Conservation (phyloP, 495 filamentous ascomycete species). For the Evansstolkia leycettana region DNA sequence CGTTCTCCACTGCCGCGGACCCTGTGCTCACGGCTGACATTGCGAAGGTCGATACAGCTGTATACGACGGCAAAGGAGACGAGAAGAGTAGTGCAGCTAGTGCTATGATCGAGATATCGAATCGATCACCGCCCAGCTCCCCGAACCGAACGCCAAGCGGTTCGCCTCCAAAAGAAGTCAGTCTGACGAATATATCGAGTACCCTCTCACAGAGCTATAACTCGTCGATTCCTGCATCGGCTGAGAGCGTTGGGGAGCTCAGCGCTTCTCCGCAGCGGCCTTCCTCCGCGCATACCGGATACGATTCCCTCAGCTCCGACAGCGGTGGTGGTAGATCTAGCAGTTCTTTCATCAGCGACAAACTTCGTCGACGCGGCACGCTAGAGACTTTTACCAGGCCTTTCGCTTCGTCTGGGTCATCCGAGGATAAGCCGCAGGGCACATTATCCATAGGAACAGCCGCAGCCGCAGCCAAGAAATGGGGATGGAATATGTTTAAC, state of each 20-base stretch:
- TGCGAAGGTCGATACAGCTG: constrained; percentile 45
- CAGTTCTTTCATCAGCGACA: constrained; percentile 18
- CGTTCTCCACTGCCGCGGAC: constrained; percentile 50
- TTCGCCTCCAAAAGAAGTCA: constrained; percentile 37
- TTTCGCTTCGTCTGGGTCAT: constrained; percentile 12
- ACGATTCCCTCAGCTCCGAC: constrained; percentile 16
- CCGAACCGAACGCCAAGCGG: constrained; percentile 38
- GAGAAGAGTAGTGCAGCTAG: constrained; percentile 46
- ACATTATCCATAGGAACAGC: constrained; percentile 55
- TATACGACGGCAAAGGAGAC: constrained; percentile 19
- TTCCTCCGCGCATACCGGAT: constrained; percentile 15
- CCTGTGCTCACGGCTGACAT: constrained; percentile 52
- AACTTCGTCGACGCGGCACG: constrained; percentile 23
- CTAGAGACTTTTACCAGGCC: constrained; percentile 31
- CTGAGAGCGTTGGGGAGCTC: constrained; percentile 13
- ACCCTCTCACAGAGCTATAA: constrained; percentile 15
- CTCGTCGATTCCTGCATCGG: constrained; percentile 22
- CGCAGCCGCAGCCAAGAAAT: constrained; percentile 71
- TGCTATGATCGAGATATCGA: constrained; percentile 55
- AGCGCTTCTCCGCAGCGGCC: constrained; percentile 11
- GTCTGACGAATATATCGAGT: constrained; percentile 11
- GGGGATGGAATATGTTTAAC: constrained; percentile 63
- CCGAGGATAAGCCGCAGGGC: constrained; percentile 22
- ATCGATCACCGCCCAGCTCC: constrained; percentile 44
- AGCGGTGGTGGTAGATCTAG: constrained; percentile 20